Percentiles rank a stretch among this genome's conserved stretches.
These are phyloP conservation scores for Bruguiera parviflora DNA, from an alignment of 345 rosid genomes.

Conservation along the genomic window DNA sequence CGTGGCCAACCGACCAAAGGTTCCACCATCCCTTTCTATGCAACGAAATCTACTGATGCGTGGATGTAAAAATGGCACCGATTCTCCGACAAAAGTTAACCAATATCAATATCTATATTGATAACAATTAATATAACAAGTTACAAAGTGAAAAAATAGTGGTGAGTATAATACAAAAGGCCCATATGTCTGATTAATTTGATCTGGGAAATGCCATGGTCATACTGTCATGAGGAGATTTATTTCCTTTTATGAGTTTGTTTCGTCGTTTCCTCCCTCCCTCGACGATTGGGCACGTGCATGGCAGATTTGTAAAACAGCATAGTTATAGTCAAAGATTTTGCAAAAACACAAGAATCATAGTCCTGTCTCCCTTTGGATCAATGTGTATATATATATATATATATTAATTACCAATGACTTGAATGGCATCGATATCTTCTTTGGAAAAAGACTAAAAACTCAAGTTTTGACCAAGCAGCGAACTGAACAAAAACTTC, in stretches of 20 bases:
- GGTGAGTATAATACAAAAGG: no score
- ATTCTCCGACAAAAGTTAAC: no score
- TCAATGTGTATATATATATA: no score
- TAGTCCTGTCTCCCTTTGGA: no score
- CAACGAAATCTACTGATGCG: no score
- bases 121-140: no score
- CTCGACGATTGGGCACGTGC: constrained; percentile 59
- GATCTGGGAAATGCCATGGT: constrained; percentile 16
- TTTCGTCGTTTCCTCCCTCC: constrained; percentile 57
- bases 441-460: constrained; percentile 4
- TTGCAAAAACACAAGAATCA: neutral
- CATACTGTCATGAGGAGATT: constrained; percentile 46
- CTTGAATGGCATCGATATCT: neutral
- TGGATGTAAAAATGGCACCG: no score
- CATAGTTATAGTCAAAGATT: no score
- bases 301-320: constrained; percentile 17
- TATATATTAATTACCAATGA: no score
- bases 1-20: constrained; percentile 30
- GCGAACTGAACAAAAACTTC: neutral
- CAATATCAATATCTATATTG: no score
- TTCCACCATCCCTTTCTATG: neutral
- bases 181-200: constrained; percentile 24
- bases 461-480: constrained; percentile 14
- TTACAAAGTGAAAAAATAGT: no score
- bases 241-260: constrained; percentile 49